Percentiles rank a stretch among this genome's conserved stretches.
phyloP scores from a whole-genome alignment of 345 rosid genomes.

The Hevea brasiliensis region DNA sequence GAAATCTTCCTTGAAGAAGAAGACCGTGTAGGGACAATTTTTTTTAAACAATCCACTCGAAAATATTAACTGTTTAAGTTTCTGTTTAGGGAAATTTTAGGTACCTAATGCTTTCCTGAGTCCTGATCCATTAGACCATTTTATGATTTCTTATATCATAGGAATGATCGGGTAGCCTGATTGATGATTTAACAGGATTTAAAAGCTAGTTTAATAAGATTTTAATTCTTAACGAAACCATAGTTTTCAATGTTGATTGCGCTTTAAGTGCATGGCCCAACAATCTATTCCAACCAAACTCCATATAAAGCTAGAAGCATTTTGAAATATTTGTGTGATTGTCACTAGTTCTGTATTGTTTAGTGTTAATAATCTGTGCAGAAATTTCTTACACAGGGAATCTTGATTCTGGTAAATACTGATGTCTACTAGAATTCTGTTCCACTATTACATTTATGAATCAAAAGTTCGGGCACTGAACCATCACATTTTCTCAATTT shows the following conservation, averaged over 20 bases:
- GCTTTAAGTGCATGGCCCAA: neutral
- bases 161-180: too few relatives aligned
- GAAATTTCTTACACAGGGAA: neutral
- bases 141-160: neutral
- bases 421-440: neutral
- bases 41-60: neutral
- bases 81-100: neutral
- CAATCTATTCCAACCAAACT: too few relatives aligned
- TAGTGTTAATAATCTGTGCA: neutral
- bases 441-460: too few relatives aligned
- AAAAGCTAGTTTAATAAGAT: too few relatives aligned
- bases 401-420: too few relatives aligned
- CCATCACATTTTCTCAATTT: too few relatives aligned
- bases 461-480: too few relatives aligned
- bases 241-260: too few relatives aligned
- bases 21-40: neutral
- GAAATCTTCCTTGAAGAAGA: neutral
- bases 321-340: neutral
- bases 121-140: neutral
- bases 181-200: too few relatives aligned
- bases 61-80: neutral
- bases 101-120: neutral
- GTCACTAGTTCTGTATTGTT: too few relatives aligned
- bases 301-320: too few relatives aligned
- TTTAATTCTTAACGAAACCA: neutral